Base-by-base conservation (phyloP, 768 basidiomycete genomes). In the Lentinula boryana region DNA sequence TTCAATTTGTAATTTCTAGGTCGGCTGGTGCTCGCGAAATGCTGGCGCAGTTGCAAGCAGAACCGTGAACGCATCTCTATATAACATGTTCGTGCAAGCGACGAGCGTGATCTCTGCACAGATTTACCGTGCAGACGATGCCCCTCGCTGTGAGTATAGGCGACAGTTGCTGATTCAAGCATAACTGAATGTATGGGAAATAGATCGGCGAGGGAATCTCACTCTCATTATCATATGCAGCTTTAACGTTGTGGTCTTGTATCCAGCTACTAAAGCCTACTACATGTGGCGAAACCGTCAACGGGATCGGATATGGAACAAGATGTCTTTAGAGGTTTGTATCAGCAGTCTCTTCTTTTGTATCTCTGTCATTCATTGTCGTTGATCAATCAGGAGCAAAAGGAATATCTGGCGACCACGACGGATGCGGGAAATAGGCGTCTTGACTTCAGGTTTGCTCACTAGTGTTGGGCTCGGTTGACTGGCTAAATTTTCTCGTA, bases 361-460 rank as follows among this genome's bases (percentile, higher is more conserved):
- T 12, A 38, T 38, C 18, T 35, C 32, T 16, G 12, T 33, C 18
- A 33, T 16, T 44, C 16, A 60, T 40, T 3, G 41, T 56, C 58
- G 49, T 12, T 44, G 0, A 18, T 16, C 18, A 13, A 15, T 9
- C 44, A 86, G 84, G 79, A 85, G 70, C 81, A 80, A 62, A 73
- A 74, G 23, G 64, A 80, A 32, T 89, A 89, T 66, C 72, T 87
- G 2, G 65, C 68, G 9, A 86, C 81, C 1, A 86, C 87, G 9
- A 81, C 68, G 21, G 85, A 89, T 64, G 65, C 78, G 23, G 85
- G 86, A 36, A 87, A 85, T 62, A 75, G 79, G 62, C 76, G 84
- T n/a, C 75, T 87, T 33, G 84, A 87, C 67, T 87, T 86, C 68
- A 73, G 83, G 36, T 87, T 87, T 63, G 83, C 82, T 3, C 80